Percentiles rank a stretch among this genome's conserved stretches.
These are phyloP conservation scores for Magnusiomyces sp. DNA, from an alignment of 1,139 yeast species.

Conservation along the genomic window DNA sequence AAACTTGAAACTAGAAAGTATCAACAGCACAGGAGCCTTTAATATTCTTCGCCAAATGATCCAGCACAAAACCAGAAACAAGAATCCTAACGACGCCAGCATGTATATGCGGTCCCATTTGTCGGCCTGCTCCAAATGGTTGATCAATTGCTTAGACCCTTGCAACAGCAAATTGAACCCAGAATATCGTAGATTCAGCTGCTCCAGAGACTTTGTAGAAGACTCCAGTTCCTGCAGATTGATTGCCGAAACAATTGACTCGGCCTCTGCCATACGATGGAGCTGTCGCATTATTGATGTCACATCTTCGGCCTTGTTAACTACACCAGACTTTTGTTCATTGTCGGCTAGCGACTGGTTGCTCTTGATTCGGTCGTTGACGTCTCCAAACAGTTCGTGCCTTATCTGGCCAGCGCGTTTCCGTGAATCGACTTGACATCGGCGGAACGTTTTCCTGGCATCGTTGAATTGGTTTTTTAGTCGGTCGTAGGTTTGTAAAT, in stretches of 20 bases:
- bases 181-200: conserved; percentile 44
- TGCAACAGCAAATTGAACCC: conserved; percentile 47
- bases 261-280: conserved; percentile 43
- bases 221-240: conserved; percentile 53
- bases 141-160: conserved; percentile 49
- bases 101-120: conserved; percentile 52
- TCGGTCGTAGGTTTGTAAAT: background rate
- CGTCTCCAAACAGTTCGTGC: background rate
- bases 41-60: conserved; percentile 57
- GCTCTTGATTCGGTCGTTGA: background rate
- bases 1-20: conserved; percentile 26
- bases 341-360: background rate
- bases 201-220: conserved; percentile 45
- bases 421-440: background rate
- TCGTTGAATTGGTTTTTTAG: background rate
- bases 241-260: conserved; percentile 46
- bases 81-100: conserved; percentile 49
- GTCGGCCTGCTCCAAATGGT: conserved; percentile 61
- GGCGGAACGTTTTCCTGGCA: background rate
- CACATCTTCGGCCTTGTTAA: conserved; percentile 42
- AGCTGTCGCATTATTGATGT: conserved; percentile 47
- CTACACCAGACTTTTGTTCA: background rate
- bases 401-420: background rate
- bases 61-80: conserved; percentile 50
- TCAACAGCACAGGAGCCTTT: conserved; percentile 45